Percentiles rank a stretch among this genome's conserved stretches.
Evolutionary conservation across 78 protist genomes (phyloP).

Genomic region (Dictyostelium firmibasis): DNA sequence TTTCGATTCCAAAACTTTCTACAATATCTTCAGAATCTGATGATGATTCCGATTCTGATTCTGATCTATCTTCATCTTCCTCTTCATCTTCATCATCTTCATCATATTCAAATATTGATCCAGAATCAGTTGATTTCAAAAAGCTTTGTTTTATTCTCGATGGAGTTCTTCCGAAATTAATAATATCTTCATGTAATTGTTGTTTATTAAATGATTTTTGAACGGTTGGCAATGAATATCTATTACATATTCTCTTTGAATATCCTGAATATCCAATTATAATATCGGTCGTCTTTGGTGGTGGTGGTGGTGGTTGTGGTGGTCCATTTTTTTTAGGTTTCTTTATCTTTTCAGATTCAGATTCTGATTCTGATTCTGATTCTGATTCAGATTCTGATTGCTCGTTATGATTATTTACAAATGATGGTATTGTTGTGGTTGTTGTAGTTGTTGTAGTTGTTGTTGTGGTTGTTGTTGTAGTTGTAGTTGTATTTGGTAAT

Average conservation of each 20-base stretch:
- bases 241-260: not conserved
- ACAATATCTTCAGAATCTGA: not conserved
- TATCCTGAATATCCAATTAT: not conserved
- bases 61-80: not conserved
- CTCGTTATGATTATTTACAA: not conserved
- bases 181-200: slow-evolving; percentile 3
- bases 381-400: not conserved
- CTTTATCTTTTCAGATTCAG: not conserved
- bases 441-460: slow-evolving; percentile 4
- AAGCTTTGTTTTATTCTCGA: not conserved
- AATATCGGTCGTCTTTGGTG: not conserved
- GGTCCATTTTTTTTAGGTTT: not conserved
- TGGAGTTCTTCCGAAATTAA: not conserved
- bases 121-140: not conserved
- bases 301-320: not conserved
- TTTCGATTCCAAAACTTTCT: not conserved
- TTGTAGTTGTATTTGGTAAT: not conserved
- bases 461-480: not conserved
- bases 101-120: not conserved
- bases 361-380: not conserved
- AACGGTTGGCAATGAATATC: not conserved
- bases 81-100: not conserved
- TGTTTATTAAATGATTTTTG: not conserved
- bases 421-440: not conserved
- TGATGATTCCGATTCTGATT: not conserved